Evolutionary conservation across 352 stramenopile genomes (phyloP).

Genomic region (Globisporangium barbulae): DNA sequence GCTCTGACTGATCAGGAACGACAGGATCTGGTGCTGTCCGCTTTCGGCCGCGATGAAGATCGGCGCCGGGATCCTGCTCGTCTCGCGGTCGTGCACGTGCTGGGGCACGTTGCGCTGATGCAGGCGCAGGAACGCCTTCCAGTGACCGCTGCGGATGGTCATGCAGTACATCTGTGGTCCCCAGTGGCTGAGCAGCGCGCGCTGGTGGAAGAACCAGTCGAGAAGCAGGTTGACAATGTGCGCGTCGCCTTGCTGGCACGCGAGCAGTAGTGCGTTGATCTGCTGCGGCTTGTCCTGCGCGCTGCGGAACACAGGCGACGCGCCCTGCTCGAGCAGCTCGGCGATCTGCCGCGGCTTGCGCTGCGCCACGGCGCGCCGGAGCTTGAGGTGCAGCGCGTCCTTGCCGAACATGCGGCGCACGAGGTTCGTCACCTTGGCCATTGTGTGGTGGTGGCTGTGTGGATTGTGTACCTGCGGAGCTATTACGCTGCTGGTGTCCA

Average conservation of each 20-base stretch:
- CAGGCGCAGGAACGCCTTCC: conserved; percentile 55
- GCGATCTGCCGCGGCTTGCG: conserved; percentile 48
- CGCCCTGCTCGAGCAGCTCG: conserved; percentile 46
- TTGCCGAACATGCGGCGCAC: conserved; percentile 49
- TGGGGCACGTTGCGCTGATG: conserved; percentile 38
- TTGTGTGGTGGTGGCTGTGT: conserved; percentile 10
- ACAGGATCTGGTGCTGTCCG: conserved; percentile 49
- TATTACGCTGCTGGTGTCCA: neutral
- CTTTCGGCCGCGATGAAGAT: conserved; percentile 60
- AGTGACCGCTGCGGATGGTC: conserved; percentile 57
- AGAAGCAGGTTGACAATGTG: conserved; percentile 56
- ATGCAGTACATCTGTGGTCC: conserved; percentile 67
- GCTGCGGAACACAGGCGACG: conserved; percentile 53
- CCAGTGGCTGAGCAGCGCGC: conserved; percentile 40
- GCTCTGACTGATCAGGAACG: conserved; percentile 38
- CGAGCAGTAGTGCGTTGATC: conserved; percentile 61
- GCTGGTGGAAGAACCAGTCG: conserved; percentile 54
- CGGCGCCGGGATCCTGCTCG: conserved; percentile 40
- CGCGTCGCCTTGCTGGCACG: conserved; percentile 45
- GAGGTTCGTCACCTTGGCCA: conserved; percentile 42
- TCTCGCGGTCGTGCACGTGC: conserved; percentile 13
- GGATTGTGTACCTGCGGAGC: neutral
- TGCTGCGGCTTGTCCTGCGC: conserved; percentile 25
- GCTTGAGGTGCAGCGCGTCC: conserved; percentile 35
- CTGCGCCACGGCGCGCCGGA: conserved; percentile 52